Evolutionary conservation across 306 rosid genomes (phyloP), one percentile per base, ranked within the genome.

Genomic region (Chamaecrista fasciculata): DNA sequence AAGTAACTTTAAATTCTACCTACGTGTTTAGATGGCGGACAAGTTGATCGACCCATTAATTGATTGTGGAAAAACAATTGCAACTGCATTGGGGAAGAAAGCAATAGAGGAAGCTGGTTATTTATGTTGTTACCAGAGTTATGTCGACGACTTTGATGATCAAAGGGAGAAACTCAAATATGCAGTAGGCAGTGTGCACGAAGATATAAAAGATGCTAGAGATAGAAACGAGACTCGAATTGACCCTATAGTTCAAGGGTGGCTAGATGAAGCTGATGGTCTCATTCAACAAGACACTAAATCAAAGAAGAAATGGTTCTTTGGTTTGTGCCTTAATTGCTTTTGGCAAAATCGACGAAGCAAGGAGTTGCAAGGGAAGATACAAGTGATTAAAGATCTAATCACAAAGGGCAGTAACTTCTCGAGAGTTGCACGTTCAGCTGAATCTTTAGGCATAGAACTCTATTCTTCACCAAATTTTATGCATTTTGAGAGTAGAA

Each of bases 361-460:
- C 37, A 76, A 75, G 9, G 57, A 50, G 0, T 3, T 60, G 2
- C 14, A 5, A 8, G 1, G 7, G 0, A 60, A 59, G 64, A 23
- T 0, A 0, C 1, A 19, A 14, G 0, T 36, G 3, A 69, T 70
- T 0, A 3, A 8, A 53, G 5, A 0, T 0, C 14, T 24, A 14
- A 11, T 4, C 0, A 4, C 7, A 12, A 0, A 25, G 8, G 1
- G 7, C 0, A 53, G 5, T 0, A 25, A 5, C 50, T 55, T 25
- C 0, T 0, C 8, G 12, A 11, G 1, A 52, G 18, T 55, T 26
- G 61, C 61, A 0, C 19, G 6, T 26, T 2, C 11, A 55, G 37
- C 18, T 46, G 20, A 11, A 72, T 29, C 24, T 33, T 68, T 52
- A n/a, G 71, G 67, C 59, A 20, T 76, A 40, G 50, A 61, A 21